Evolutionary conservation across 805 yeast genomes (phyloP).

Genomic region (Metschnikowia cubensis): DNA sequence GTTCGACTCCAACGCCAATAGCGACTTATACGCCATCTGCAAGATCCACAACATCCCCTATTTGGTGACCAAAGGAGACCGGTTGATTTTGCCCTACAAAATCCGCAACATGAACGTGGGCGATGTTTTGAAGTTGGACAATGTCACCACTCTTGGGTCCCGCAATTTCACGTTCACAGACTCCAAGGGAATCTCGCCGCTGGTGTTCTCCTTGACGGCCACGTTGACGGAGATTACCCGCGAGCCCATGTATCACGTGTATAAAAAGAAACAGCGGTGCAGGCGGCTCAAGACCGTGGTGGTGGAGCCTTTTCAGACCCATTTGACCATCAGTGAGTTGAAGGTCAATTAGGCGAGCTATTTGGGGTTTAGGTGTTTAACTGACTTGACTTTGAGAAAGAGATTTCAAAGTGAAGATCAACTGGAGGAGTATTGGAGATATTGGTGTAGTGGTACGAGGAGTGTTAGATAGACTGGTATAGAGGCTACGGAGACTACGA

Average conservation of each 20-base stretch:
- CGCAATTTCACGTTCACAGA: slow-evolving; percentile 63
- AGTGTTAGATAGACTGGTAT: no score
- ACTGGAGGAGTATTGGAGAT: no score
- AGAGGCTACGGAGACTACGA: no score
- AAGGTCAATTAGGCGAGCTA: slow-evolving; percentile 17
- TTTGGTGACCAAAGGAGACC: slow-evolving; percentile 88
- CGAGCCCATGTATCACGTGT: slow-evolving; percentile 59
- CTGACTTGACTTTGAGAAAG: no score
- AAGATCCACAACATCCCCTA: slow-evolving; percentile 81
- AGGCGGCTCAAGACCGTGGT: slow-evolving; percentile 71
- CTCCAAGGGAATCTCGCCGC: slow-evolving; percentile 44
- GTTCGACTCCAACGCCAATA: slow-evolving; percentile 50
- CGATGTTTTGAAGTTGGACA: slow-evolving; percentile 67
- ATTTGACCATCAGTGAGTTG: slow-evolving; percentile 71
- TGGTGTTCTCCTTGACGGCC: slow-evolving; percentile 62
- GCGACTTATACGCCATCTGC: slow-evolving; percentile 73
- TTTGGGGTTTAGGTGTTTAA: no score
- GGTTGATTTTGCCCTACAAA: slow-evolving; percentile 71
- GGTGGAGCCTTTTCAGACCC: slow-evolving; percentile 75
- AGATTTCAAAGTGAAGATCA: no score
- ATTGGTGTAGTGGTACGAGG: no score
- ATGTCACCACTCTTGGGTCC: slow-evolving; percentile 80
- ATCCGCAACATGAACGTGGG: slow-evolving; percentile 79
- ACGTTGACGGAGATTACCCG: slow-evolving; percentile 84
- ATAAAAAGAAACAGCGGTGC: slow-evolving; percentile 66